Evolutionary conservation across 768 basidiomycete species (phyloP).

Genomic region (Sutorius australiensis): DNA sequence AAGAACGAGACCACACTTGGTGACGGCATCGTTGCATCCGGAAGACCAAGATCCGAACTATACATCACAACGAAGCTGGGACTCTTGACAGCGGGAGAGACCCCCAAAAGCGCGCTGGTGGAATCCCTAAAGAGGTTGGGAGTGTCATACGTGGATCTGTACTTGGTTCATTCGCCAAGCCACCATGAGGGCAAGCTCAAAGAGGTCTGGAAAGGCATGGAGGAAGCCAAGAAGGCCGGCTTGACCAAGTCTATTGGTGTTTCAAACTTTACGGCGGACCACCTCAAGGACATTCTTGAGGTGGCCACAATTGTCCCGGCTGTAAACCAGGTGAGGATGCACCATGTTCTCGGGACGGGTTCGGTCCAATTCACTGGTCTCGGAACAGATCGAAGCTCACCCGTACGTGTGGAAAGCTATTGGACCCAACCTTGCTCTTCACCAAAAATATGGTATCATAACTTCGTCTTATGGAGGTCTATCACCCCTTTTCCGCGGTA

Average conservation of each 20-base stretch:
- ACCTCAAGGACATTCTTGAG: constrained; percentile 43
- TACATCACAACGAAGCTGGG: constrained; percentile 61
- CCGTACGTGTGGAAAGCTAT: constrained; percentile 48
- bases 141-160: constrained; percentile 58
- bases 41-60: constrained; percentile 49
- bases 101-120: constrained; percentile 46
- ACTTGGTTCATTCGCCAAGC: constrained; percentile 52
- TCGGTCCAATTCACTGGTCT: neutral
- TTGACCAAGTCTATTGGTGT: constrained; percentile 46
- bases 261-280: constrained; percentile 47
- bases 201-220: constrained; percentile 59
- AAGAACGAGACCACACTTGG: constrained; percentile 53
- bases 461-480: constrained; percentile 40
- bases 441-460: constrained; percentile 36
- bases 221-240: constrained; percentile 46
- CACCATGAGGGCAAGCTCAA: constrained; percentile 41
- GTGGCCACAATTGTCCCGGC: constrained; percentile 44
- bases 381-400: constrained; percentile 47
- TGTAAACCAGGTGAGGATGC: constrained; percentile 46
- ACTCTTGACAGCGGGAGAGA: constrained; percentile 34
- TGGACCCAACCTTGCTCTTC: constrained; percentile 32
- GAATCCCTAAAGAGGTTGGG: constrained; percentile 53
- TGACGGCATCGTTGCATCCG: constrained; percentile 45
- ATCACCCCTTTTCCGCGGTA: constrained; percentile 33
- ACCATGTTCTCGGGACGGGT: neutral